phyloP scores from a whole-genome alignment of 2,329 filamentous ascomycete species.

The Phialophora chinensis region DNA sequence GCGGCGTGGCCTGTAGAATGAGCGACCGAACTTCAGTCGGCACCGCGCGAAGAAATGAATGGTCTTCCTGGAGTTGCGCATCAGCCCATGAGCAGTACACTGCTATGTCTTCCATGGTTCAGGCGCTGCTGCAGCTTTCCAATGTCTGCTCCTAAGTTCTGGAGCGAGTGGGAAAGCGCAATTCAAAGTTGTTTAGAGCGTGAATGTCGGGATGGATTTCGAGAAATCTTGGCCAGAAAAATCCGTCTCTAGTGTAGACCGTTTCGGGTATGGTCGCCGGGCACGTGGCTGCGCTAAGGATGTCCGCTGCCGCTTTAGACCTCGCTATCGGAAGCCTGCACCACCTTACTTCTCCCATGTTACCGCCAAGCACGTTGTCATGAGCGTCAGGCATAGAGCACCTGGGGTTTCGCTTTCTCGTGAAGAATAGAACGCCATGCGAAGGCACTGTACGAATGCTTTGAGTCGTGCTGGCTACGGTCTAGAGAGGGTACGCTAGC shows the following conservation, averaged over 20 bases:
- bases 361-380: too few relatives aligned
- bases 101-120: conserved; percentile 42
- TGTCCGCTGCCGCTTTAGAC: too few relatives aligned
- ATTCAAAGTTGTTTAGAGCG: neutral
- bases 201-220: conserved; percentile 3
- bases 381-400: too few relatives aligned
- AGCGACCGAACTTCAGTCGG: conserved; percentile 72
- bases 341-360: too few relatives aligned
- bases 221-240: conserved; percentile 7
- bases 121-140: neutral
- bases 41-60: conserved; percentile 65
- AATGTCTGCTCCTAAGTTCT: neutral
- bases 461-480: too few relatives aligned
- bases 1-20: conserved; percentile 67
- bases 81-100: conserved; percentile 41
- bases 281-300: too few relatives aligned
- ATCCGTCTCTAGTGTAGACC: neutral
- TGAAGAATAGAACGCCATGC: too few relatives aligned
- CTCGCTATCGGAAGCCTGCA: too few relatives aligned
- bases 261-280: too few relatives aligned
- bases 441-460: too few relatives aligned
- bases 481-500: too few relatives aligned
- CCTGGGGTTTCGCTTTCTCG: too few relatives aligned
- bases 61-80: conserved; percentile 51
- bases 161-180: neutral